phyloP scores from a whole-genome alignment of 1,284 basidiomycete genomes.

The Cerrena zonata region DNA sequence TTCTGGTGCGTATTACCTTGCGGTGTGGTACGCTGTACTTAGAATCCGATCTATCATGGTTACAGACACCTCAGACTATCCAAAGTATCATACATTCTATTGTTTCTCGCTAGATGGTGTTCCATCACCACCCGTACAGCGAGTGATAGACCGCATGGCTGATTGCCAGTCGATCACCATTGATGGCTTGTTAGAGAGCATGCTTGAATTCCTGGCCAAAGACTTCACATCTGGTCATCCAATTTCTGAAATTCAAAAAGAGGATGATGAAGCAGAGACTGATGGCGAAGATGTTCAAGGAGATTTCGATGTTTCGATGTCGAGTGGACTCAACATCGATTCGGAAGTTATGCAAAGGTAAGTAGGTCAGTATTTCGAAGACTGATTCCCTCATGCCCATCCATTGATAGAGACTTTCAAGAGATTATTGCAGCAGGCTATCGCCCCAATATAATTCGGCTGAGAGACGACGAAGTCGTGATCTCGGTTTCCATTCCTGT shows the following conservation, averaged over 20 bases:
- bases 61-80: constrained; percentile 59
- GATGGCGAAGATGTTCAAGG: constrained; percentile 21
- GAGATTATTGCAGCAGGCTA: constrained; percentile 48
- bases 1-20: constrained; percentile 38
- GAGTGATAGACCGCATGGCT: constrained; percentile 40
- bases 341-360: not conserved
- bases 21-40: not conserved
- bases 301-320: not conserved
- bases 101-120: constrained; percentile 43
- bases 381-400: not conserved
- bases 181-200: constrained; percentile 31
- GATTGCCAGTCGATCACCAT: constrained; percentile 39
- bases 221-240: not conserved
- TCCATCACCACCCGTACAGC: constrained; percentile 31
- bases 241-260: constrained; percentile 22
- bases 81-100: constrained; percentile 48
- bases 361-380: not conserved
- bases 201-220: constrained; percentile 18
- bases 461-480: constrained; percentile 41
- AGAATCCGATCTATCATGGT: no score
- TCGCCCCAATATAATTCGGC: constrained; percentile 48
- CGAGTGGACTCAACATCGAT: not conserved
- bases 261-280: constrained; percentile 27
- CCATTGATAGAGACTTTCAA: constrained; percentile 42
- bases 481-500: constrained; percentile 52